Evolutionary conservation across 495 filamentous ascomycete species (phyloP), one percentile per base, ranked within the genome.

Genomic region (Penicillium soppii): DNA sequence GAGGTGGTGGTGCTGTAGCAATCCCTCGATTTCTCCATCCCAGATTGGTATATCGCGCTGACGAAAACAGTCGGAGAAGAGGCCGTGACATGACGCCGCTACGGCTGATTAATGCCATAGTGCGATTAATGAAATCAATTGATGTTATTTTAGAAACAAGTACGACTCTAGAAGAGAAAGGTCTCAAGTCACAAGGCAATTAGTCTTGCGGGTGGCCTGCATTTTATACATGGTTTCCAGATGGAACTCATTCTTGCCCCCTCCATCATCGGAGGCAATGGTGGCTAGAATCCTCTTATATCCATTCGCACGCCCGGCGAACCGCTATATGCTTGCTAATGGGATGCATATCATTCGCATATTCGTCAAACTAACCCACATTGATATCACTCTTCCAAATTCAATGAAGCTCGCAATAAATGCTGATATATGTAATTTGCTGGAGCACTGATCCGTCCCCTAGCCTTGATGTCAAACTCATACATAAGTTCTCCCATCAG

Each of bases 1-100:
- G 25, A 36, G 42, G 12, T 6, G 47, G 52, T 75, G 62, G 39
- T 36, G 44, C 44, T 13, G 52, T 59, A 41, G 56, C 56, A 36
- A 62, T 21, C 19, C 43, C 36, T 7, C 50, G 30, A 35, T 44
- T 21, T 42, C 37, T 35, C 10, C 42, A 13, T 19, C 40, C 43
- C 17, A 57, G n/a, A n/a, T 37, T 35, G 22, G 37, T 26, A 12
- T 41, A 47, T 37, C 42, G 39, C 21, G 40, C 30, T 3, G 38
- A 20, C 15, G 42, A 50, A 9, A 43, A n/a, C 29, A 51, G 20
- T 16, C 54, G 25, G 23, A 30, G 12, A n/a, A 52, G 26, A 36
- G 50, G 43, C 20, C 35, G 33, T 32, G 47, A 20, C 46, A 57
- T 52, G 5, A 43, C 27, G 20, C 29, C 19, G 19, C 13, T 27